phyloP scores from a whole-genome alignment of 2,329 filamentous ascomycete genomes.

The Fusarium sp. region DNA sequence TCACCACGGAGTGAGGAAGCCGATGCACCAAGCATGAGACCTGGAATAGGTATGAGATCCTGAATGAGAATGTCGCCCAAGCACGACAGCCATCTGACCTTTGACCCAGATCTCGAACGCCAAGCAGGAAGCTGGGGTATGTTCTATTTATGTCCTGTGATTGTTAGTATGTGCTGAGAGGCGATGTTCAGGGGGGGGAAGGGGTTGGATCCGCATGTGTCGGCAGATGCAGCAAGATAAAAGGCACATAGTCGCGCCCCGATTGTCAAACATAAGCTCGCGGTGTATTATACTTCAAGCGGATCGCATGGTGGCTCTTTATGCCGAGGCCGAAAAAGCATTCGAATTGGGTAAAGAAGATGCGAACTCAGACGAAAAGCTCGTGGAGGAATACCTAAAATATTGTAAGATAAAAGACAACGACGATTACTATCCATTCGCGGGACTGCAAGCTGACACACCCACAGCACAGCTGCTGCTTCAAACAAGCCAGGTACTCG shows the following conservation, averaged over 20 bases:
- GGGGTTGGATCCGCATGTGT: neutral
- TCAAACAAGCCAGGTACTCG: neutral
- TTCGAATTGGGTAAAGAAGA: neutral
- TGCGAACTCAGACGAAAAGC: neutral
- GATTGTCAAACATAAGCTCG: neutral
- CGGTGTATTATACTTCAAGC: neutral
- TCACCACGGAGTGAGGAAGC: neutral
- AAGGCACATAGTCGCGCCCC: neutral
- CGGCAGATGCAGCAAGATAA: neutral
- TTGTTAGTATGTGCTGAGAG: neutral
- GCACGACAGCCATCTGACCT: neutral
- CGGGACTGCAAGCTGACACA: neutral
- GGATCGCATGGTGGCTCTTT: neutral
- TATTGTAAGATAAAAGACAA: neutral
- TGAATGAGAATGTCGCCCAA: neutral
- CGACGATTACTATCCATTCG: neutral
- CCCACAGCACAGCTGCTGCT: neutral
- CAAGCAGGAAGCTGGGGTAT: neutral
- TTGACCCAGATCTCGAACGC: neutral
- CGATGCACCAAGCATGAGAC: neutral
- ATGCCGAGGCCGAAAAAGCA: neutral
- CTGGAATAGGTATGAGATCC: neutral
- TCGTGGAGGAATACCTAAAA: neutral
- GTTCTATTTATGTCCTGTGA: neutral
- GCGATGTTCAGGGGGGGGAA: neutral